Conservation (phyloP, 2,329 filamentous ascomycete genomes). For the Akanthomyces muscarius region DNA sequence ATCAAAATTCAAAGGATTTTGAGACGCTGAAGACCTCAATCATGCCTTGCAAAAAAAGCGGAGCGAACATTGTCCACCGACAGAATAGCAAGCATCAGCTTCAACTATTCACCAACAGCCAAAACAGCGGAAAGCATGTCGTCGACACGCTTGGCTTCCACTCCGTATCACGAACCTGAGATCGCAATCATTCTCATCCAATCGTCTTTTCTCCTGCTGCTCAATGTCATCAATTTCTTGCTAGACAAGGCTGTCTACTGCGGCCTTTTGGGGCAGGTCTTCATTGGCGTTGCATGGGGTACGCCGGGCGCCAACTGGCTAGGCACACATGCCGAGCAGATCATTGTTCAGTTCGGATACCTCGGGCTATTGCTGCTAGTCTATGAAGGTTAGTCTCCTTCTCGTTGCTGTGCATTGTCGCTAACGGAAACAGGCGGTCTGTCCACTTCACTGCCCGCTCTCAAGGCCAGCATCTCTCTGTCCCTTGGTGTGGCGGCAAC, state of each 20-base stretch:
- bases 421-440: constrained; percentile 1
- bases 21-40: too few species aligned
- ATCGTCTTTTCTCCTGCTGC: neutral
- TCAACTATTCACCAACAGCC: too few species aligned
- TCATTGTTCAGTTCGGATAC: constrained; percentile 65
- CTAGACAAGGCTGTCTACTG: constrained; percentile 63
- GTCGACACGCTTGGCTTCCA: neutral
- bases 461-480: constrained; percentile 58
- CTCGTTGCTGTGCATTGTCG: neutral
- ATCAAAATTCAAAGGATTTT: too few species aligned
- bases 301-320: constrained; percentile 62
- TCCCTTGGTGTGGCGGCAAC: constrained; percentile 61
- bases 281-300: constrained; percentile 68
- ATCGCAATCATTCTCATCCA: neutral
- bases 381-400: constrained; percentile 52
- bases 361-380: constrained; percentile 69
- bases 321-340: constrained; percentile 44
- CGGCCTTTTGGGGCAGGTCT: constrained; percentile 67
- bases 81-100: too few species aligned
- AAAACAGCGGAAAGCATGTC: constrained; percentile 6
- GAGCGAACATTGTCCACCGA: too few species aligned
- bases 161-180: neutral
- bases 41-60: too few species aligned
- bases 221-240: constrained; percentile 24
- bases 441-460: constrained; percentile 24